phyloP scores from a whole-genome alignment of 352 stramenopile species.

The Vaucheria bursata region DNA sequence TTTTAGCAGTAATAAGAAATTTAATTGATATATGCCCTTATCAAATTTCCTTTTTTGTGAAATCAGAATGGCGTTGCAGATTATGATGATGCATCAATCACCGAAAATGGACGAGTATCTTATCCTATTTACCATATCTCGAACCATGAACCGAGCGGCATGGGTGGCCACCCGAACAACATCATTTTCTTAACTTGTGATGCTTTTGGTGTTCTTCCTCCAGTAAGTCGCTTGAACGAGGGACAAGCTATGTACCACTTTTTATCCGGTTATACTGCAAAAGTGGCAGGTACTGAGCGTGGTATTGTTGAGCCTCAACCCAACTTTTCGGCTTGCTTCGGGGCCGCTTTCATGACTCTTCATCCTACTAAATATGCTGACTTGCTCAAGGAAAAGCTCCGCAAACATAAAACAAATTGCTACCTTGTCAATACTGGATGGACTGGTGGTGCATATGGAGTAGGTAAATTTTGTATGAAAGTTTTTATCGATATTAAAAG shows the following conservation, averaged over 20 bases:
- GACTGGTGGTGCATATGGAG: slow-evolving; percentile 86
- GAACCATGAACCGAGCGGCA: slow-evolving; percentile 79
- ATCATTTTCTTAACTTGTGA: slow-evolving; percentile 97
- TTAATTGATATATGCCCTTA: no score
- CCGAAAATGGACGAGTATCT: slow-evolving; percentile 94
- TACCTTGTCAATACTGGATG: slow-evolving; percentile 97
- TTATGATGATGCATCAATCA: slow-evolving; percentile 91
- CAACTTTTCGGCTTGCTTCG: slow-evolving; percentile 94
- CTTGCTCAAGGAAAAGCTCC: slow-evolving; percentile 88
- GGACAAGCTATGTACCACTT: slow-evolving; percentile 97
- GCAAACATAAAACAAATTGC: slow-evolving; percentile 81
- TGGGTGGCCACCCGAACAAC: slow-evolving; percentile 85
- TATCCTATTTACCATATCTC: slow-evolving; percentile 99
- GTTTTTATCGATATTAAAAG: not conserved
- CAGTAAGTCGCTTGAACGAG: slow-evolving; percentile 50
- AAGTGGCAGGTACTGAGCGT: slow-evolving; percentile 94
- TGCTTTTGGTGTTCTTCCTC: slow-evolving; percentile 92
- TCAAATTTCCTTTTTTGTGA: slow-evolving; percentile 1
- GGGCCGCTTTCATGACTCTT: slow-evolving; percentile 90
- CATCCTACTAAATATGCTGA: slow-evolving; percentile 92
- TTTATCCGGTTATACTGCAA: slow-evolving; percentile 94
- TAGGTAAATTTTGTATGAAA: slow-evolving; percentile 57
- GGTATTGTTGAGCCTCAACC: slow-evolving; percentile 87
- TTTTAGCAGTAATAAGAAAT: no score
- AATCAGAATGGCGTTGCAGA: slow-evolving; percentile 67